Evolutionary conservation across 108 stramenopile species (phyloP).

Genomic region (Heterococcus sp.): DNA sequence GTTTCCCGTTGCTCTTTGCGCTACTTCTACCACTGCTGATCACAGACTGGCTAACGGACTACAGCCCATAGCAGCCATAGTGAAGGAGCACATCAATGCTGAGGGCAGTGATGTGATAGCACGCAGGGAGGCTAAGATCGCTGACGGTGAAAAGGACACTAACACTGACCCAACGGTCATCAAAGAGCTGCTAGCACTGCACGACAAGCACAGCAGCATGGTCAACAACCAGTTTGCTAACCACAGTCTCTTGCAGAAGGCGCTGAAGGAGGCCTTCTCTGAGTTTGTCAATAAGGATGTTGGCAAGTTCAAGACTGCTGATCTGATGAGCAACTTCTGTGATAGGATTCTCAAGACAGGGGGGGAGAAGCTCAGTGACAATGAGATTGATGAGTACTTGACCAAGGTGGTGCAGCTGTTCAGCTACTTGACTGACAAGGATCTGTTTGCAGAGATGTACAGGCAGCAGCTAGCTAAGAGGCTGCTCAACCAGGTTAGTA

Average conservation of each 20-base stretch:
- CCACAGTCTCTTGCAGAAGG: conserved; percentile 94
- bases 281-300: conserved; percentile 94
- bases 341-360: conserved; percentile 97
- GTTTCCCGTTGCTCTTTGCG: neutral
- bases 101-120: conserved; percentile 83
- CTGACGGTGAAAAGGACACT: conserved; percentile 64
- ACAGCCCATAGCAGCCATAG: conserved; percentile 30
- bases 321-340: conserved; percentile 93
- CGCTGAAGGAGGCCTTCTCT: conserved; percentile 97
- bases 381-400: conserved; percentile 85
- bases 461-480: conserved; percentile 96
- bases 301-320: conserved; percentile 90
- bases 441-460: conserved; percentile 97
- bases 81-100: conserved; percentile 71
- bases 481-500: conserved; percentile 72
- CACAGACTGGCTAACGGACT: neutral
- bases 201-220: conserved; percentile 88
- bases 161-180: conserved; percentile 95
- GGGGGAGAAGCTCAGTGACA: conserved; percentile 90
- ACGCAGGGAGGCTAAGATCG: conserved; percentile 70
- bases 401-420: conserved; percentile 93
- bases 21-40: neutral
- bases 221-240: conserved; percentile 84
- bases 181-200: conserved; percentile 87
- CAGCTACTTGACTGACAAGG: conserved; percentile 96